Evolutionary conservation across 352 stramenopile genomes (phyloP).

Genomic region (Pythium sukuiense): DNA sequence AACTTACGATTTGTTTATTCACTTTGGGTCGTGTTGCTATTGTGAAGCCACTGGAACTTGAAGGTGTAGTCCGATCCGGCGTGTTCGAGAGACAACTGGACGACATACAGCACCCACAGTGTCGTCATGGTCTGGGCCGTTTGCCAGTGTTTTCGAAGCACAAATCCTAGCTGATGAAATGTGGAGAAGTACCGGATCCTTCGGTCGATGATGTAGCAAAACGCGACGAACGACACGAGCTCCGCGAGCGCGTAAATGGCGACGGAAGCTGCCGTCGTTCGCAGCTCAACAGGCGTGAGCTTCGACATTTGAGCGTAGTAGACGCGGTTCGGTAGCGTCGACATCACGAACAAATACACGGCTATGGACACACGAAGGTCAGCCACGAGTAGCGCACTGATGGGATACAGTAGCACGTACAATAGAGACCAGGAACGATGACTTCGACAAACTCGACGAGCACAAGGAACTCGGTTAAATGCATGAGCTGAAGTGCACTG

Average conservation of each 20-base stretch:
- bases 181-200: not conserved
- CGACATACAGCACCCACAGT: not conserved
- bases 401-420: not conserved
- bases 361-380: not conserved
- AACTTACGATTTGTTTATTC: not conserved
- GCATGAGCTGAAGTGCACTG: not conserved
- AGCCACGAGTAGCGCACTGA: too few species aligned
- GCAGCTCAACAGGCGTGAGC: conserved; percentile 3
- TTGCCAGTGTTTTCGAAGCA: not conserved
- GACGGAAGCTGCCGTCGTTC: conserved; percentile 1
- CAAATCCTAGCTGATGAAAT: not conserved
- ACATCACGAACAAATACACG: conserved; percentile 18
- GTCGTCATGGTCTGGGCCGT: not conserved
- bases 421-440: not conserved
- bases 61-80: not conserved
- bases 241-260: conserved; percentile 29
- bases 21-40: not conserved
- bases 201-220: not conserved
- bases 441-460: conserved; percentile 6
- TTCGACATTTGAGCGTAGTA: conserved; percentile 21
- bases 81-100: not conserved
- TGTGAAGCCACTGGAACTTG: not conserved
- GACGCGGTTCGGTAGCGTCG: conserved; percentile 21
- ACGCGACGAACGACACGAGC: conserved; percentile 24
- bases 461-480: not conserved